A percentile compares a stretch with the other conserved stretches of the same genome.
phyloP scores from a whole-genome alignment of 2,329 filamentous ascomycete genomes.

The Ilyonectria mors-panacis region DNA sequence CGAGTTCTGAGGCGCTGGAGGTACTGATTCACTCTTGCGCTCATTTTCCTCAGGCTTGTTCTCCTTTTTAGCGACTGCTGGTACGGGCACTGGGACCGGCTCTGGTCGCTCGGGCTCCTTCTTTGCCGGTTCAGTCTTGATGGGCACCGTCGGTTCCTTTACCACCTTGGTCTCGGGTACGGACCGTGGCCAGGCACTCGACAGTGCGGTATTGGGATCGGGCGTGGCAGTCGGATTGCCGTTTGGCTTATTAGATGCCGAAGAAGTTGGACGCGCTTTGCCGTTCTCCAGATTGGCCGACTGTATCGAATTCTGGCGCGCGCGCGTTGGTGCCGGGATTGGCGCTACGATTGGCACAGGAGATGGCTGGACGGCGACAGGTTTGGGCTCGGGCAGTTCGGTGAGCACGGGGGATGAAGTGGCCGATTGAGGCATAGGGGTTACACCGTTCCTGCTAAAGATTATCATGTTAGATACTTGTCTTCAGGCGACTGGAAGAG shows the following conservation, averaged over 20 bases:
- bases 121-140: slow-evolving; percentile 53
- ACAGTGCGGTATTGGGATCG: slow-evolving; percentile 51
- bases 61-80: slow-evolving; percentile 60
- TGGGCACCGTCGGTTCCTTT: slow-evolving; percentile 61
- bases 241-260: slow-evolving; percentile 74
- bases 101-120: slow-evolving; percentile 53
- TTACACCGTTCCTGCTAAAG: slow-evolving; percentile 54
- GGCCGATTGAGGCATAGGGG: slow-evolving; percentile 76
- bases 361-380: slow-evolving; percentile 64
- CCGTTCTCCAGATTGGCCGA: slow-evolving; percentile 67
- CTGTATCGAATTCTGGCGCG: slow-evolving; percentile 81
- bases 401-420: slow-evolving; percentile 83
- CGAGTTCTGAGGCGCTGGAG: slow-evolving; percentile 55
- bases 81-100: slow-evolving; percentile 40
- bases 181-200: slow-evolving; percentile 50
- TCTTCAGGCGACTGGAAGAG: background rate
- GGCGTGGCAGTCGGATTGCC: slow-evolving; percentile 59
- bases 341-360: slow-evolving; percentile 71
- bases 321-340: slow-evolving; percentile 78
- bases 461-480: slow-evolving; percentile 34
- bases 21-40: slow-evolving; percentile 62
- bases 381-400: slow-evolving; percentile 75
- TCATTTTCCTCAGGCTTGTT: slow-evolving; percentile 56
- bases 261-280: slow-evolving; percentile 70
- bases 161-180: slow-evolving; percentile 63